Base-by-base conservation (phyloP, 371 early-diverging fungal genomes). In the Mucor piriformis region DNA sequence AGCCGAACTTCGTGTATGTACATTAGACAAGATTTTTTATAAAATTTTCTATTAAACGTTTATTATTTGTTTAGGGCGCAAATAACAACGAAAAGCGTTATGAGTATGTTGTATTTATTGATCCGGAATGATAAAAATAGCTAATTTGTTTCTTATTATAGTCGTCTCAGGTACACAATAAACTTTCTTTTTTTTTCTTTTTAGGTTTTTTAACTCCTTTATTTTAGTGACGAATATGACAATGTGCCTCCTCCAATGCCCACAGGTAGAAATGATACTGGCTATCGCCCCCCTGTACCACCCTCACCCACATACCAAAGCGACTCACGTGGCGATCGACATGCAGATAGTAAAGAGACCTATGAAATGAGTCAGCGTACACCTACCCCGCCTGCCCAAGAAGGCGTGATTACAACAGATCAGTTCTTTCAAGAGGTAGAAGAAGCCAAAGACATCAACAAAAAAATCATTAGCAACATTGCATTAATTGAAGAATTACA, bases 401-500 rank as follows among this genome's bases (percentile, higher is more conserved):
- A 64, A 34, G 63, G 64, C 16, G 57, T 73, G 18, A 59, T 66
- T 25, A 70, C 78, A 3, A 81, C 74, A 12, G 78, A 81, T 65
- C 73, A 67, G 4, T 81, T 81, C 50, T 81, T 81, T 49, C 61
- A 64, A 50, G 81, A 77, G 64, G 81, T 80, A 69, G 86, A 85
- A 44, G 78, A 78, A 38, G 85, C 88, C 25, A 85, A 88, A 61
- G 90, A 90, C 11, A 61, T 84, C n/a, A 85, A 88, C 44, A 72
- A 79, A 49, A 64, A 70, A 21, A 81, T 91, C 32, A 81, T 89
- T 55, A 67, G 73, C 24, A 86, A 84, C 50, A 85, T 92, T 43
- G 74, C 75, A 15, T 67, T 75, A 40, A 89, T 92, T 62, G 89
- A 90, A 51, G 81, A 81, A 42, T 59, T 89, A 21, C 93, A 91